Conservation (phyloP, 148 eudicot species). For the Vaccinium macrocarpon region DNA sequence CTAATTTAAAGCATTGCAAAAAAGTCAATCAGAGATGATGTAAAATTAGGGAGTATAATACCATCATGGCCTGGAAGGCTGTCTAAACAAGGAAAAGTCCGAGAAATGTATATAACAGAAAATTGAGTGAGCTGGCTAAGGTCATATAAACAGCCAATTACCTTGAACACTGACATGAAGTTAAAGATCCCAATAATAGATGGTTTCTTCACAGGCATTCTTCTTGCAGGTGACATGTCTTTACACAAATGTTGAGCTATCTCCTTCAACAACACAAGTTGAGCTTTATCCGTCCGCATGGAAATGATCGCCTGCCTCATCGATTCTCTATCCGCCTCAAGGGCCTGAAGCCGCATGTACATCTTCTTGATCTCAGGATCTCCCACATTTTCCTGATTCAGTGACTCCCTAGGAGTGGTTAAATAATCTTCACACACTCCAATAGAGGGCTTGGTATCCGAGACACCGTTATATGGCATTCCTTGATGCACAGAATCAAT, state of each 20-base stretch:
- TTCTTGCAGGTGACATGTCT: conserved; percentile 64
- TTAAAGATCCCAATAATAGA: conserved; percentile 43
- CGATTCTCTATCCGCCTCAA: conserved; percentile 96
- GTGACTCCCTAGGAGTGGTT: conserved; percentile 49
- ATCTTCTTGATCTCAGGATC: conserved; percentile 76
- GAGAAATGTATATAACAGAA: too few relatives aligned
- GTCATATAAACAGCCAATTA: conserved; percentile 24
- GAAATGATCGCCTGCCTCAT: conserved; percentile 84
- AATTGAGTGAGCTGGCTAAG: background rate
- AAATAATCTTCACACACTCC: conserved; percentile 52
- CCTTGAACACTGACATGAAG: conserved; percentile 67
- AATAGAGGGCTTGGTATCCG: conserved; percentile 45
- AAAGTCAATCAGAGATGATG: background rate
- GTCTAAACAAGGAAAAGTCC: background rate
- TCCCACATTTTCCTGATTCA: conserved; percentile 41
- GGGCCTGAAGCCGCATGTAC: conserved; percentile 83
- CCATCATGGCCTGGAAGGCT: background rate
- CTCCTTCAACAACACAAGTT: conserved; percentile 79
- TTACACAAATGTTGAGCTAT: conserved; percentile 89
- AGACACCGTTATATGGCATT: conserved; percentile 34
- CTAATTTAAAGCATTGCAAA: background rate
- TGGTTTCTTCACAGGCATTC: conserved; percentile 55
- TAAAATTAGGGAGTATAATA: background rate
- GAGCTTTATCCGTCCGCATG: conserved; percentile 96
- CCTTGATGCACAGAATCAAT: conserved; percentile 73